These are phyloP conservation scores for Diutina catenulata DNA, from an alignment of 1,139 yeast species.

Conservation along the genomic window DNA sequence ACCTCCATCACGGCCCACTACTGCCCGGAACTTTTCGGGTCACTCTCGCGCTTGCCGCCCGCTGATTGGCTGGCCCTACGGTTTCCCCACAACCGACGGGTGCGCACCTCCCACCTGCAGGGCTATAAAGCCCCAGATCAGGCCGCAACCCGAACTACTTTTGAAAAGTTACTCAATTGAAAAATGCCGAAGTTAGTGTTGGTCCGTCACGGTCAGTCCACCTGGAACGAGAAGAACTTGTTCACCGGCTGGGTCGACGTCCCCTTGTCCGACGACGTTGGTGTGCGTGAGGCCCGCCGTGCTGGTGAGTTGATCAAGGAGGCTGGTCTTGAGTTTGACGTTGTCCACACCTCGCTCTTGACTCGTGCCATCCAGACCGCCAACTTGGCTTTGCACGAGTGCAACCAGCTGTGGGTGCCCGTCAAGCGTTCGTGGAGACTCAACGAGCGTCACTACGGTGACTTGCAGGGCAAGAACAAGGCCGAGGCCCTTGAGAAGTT, in stretches of 20 bases:
- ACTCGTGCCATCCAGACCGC: slow-evolving; percentile 98
- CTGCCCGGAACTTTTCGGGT: no score
- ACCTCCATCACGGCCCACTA: no score
- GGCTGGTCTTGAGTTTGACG: slow-evolving; percentile 74
- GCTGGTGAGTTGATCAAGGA: slow-evolving; percentile 92
- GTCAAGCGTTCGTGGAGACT: slow-evolving; percentile 96
- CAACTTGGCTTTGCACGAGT: slow-evolving; percentile 80
- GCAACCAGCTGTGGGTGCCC: slow-evolving; percentile 87
- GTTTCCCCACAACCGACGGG: no score
- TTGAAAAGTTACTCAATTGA: no score
- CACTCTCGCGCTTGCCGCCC: no score
- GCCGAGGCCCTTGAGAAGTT: slow-evolving; percentile 81
- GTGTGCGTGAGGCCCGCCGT: slow-evolving; percentile 33
- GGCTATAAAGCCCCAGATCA: no score
- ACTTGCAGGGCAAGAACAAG: slow-evolving; percentile 96
- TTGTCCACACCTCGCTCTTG: slow-evolving; percentile 84
- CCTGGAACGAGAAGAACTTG: slow-evolving; percentile 95
- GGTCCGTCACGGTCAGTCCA: slow-evolving; percentile 86
- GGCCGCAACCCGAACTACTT: no score
- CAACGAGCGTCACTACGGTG: slow-evolving; percentile 99
- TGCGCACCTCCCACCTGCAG: no score
- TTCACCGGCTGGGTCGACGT: slow-evolving; percentile 99
- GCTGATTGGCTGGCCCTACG: no score
- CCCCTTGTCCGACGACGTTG: slow-evolving; percentile 43
- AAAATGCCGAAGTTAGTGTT: slow-evolving; percentile 5